phyloP scores from a whole-genome alignment of 768 basidiomycete genomes.

The Filobasidium floriforme region DNA sequence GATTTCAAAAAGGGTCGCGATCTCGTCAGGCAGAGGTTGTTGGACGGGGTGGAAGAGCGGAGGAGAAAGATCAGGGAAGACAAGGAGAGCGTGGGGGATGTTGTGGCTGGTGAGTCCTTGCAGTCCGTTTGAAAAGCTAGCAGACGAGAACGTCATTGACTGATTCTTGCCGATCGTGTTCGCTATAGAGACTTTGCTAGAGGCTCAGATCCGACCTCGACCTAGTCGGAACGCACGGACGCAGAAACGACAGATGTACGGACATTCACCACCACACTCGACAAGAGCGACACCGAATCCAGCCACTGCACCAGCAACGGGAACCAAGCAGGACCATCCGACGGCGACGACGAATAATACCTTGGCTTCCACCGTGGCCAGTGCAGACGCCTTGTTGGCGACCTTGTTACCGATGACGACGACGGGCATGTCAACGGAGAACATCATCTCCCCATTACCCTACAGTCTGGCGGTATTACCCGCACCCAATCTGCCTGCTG shows the following conservation, averaged over 20 bases:
- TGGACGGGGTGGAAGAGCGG: slow-evolving; percentile 47
- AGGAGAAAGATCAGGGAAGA: slow-evolving; percentile 47
- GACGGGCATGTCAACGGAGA: slow-evolving; percentile 31
- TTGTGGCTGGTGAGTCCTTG: slow-evolving; percentile 43
- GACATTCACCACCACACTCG: slow-evolving; percentile 6
- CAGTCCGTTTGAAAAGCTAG: not conserved
- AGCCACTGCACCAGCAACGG: not conserved
- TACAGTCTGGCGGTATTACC: slow-evolving; percentile 34
- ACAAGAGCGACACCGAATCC: not conserved
- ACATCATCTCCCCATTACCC: slow-evolving; percentile 37
- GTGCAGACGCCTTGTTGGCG: slow-evolving; percentile 28
- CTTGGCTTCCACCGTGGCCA: slow-evolving; percentile 14
- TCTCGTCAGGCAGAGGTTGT: slow-evolving; percentile 43
- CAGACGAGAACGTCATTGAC: not conserved
- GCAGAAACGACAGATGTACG: slow-evolving; percentile 15
- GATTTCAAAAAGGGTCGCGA: slow-evolving; percentile 47
- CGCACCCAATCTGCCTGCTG: slow-evolving; percentile 20
- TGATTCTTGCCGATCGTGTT: not conserved
- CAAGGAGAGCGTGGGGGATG: slow-evolving; percentile 46
- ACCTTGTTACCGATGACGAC: not conserved
- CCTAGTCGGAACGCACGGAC: slow-evolving; percentile 25
- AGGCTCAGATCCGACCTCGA: slow-evolving; percentile 35
- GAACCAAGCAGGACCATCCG: no score
- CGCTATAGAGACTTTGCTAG: slow-evolving; percentile 31
- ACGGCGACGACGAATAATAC: not conserved